Evolutionary conservation across 1,284 basidiomycete species (phyloP), one percentile per base, ranked within the genome.

Genomic region (Cutaneotrichosporon cyanovorans): DNA sequence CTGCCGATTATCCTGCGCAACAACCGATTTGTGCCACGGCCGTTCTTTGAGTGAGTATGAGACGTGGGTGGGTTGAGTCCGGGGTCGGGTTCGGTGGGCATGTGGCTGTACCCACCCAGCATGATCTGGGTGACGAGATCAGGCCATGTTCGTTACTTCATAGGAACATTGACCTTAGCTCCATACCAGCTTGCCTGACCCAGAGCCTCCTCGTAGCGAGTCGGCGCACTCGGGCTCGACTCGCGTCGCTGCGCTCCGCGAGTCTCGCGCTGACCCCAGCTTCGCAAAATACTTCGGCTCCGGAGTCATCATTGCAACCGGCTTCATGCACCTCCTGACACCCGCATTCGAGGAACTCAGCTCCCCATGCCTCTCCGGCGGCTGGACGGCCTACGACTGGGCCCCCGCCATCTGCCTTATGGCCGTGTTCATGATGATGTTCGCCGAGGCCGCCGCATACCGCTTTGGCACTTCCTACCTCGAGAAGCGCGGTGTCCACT

Each of bases 211-310:
- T n/a, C n/a, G n/a, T n/a, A n/a, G n/a, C n/a, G n/a, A n/a, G n/a
- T n/a, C 12, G 25, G 8, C 25, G 12, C 12, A 12, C 25, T 28
- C 25, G 25, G 7, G 25, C 25, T 28, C 25, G n/a, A n/a, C n/a
- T n/a, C n/a, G n/a, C n/a, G n/a, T n/a, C n/a, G n/a, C n/a, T n/a
- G n/a, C n/a, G 25, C 25, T 28, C 25, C 25, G 25, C 25, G 12
- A 23, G 6, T 10, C 28, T 18, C 16, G 14, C 19, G 31, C 31
- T 39, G n/a, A 38, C 31, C n/a, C 19, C 40, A 59, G 84, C 38
- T 90, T 93, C 64, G 85, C 86, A 23, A 95, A 93, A 71, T 97
- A 86, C 73, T 96, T 96, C 72, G 93, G 93, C 39, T 90, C 87
- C 8, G 89, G 88, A 23, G 86, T 93, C 51, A 91, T 92, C 64